These are phyloP conservation scores for Mycena latifolia DNA, from an alignment of 768 basidiomycete genomes.

Conservation along the genomic window DNA sequence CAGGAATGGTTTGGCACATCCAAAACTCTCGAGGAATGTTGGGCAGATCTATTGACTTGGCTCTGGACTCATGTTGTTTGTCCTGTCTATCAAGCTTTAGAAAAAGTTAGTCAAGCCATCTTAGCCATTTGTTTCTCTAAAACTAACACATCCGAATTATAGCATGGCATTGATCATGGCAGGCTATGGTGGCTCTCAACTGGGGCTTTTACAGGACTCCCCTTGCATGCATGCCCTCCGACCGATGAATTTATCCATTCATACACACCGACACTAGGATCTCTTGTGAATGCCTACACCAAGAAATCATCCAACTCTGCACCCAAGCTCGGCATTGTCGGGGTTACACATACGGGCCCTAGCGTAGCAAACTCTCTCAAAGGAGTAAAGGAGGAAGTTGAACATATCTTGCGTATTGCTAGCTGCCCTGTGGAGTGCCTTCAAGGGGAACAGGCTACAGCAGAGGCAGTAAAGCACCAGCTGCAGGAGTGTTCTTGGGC, in stretches of 20 bases:
- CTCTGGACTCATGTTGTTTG: conserved; percentile 17
- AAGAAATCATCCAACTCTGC: not conserved
- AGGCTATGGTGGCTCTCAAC: conserved; percentile 37
- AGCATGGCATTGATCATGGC: conserved; percentile 27
- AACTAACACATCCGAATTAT: not conserved
- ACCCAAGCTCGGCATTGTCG: not conserved
- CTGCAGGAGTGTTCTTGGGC: not conserved
- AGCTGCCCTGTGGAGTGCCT: not conserved
- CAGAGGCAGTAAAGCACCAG: not conserved
- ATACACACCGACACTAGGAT: conserved; percentile 30
- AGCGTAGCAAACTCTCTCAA: not conserved
- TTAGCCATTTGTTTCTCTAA: too few species aligned
- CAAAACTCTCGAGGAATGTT: not conserved
- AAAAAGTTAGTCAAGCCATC: conserved; percentile 13
- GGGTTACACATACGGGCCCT: not conserved
- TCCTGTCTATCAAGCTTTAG: conserved; percentile 26
- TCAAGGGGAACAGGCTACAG: not conserved
- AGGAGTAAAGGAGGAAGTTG: not conserved
- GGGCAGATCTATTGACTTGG: conserved; percentile 23
- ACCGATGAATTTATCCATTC: conserved; percentile 28
- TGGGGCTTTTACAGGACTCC: conserved; percentile 31
- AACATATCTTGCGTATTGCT: not conserved
- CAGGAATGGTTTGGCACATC: not conserved
- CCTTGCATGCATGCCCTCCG: conserved; percentile 33
- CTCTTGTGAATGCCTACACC: conserved; percentile 17